Conservation (phyloP, 2,329 filamentous ascomycete genomes). For the Cadophora gregata region DNA sequence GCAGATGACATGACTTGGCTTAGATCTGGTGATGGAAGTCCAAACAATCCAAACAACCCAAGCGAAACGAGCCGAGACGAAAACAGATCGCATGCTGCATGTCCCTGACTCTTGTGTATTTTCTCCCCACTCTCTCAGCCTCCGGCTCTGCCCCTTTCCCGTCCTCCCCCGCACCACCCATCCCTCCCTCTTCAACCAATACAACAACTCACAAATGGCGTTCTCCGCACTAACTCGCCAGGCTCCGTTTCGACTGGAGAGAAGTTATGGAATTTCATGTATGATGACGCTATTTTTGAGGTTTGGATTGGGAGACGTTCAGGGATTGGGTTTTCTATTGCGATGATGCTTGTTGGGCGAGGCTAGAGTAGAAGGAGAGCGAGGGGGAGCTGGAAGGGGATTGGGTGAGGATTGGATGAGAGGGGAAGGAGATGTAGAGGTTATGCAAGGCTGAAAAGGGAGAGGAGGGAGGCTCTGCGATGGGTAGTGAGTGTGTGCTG, state of each 20-base stretch:
- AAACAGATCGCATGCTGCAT: not conserved
- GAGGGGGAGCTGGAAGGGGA: not conserved
- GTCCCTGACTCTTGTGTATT: not conserved
- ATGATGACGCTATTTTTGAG: constrained; percentile 8
- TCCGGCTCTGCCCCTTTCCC: not conserved
- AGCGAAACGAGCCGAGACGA: not conserved
- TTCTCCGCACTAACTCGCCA: not conserved
- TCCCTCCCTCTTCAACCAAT: not conserved
- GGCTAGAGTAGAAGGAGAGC: not conserved
- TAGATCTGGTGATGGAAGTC: too few relatives aligned
- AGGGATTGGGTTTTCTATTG: not conserved
- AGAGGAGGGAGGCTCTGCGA: not conserved
- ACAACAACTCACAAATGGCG: not conserved
- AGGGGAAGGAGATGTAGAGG: not conserved
- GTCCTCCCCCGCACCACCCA: not conserved
- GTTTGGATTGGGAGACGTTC: too few relatives aligned
- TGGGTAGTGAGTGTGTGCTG: too few relatives aligned
- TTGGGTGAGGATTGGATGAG: too few relatives aligned
- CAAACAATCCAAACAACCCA: not conserved
- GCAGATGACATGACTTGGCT: too few relatives aligned
- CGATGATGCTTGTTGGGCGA: not conserved
- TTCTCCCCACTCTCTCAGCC: not conserved
- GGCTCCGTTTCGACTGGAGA: not conserved
- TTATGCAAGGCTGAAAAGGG: constrained; percentile 13
- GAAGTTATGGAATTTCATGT: not conserved